Conservation (phyloP, 257 asterid genomes). For the Solanum ossicruentum region DNA sequence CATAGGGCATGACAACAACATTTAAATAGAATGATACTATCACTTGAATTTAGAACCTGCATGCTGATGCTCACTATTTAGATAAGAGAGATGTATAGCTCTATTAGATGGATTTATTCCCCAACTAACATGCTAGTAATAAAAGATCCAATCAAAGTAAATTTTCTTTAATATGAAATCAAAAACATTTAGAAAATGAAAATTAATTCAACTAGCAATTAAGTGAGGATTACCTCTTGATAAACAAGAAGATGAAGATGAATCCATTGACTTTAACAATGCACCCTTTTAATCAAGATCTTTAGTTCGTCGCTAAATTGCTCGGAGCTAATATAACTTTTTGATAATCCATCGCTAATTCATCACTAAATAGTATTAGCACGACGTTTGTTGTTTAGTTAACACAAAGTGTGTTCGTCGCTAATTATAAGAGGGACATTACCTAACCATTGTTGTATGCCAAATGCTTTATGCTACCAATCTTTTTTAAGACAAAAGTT, state of each 20-base stretch:
- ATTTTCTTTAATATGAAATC: neutral
- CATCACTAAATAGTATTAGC: neutral
- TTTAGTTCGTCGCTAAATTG: neutral
- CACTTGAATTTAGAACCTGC: neutral
- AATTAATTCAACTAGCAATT: neutral
- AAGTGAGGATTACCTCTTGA: neutral
- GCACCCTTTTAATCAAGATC: neutral
- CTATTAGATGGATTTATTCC: neutral
- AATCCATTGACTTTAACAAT: neutral
- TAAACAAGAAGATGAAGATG: neutral
- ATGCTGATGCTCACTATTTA: neutral
- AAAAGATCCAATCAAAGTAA: neutral
- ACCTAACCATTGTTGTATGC: neutral
- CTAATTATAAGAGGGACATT: neutral
- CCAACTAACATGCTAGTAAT: neutral
- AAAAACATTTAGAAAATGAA: too few species aligned
- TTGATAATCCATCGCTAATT: neutral
- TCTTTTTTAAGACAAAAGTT: neutral
- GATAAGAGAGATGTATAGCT: neutral
- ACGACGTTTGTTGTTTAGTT: neutral
- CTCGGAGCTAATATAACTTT: neutral
- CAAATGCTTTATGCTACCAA: neutral
- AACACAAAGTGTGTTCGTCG: neutral
- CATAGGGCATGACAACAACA: too few species aligned
- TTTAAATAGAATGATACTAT: neutral